Base-by-base conservation (phyloP, 2,329 filamentous ascomycete species). In the Helotiales sp. region DNA sequence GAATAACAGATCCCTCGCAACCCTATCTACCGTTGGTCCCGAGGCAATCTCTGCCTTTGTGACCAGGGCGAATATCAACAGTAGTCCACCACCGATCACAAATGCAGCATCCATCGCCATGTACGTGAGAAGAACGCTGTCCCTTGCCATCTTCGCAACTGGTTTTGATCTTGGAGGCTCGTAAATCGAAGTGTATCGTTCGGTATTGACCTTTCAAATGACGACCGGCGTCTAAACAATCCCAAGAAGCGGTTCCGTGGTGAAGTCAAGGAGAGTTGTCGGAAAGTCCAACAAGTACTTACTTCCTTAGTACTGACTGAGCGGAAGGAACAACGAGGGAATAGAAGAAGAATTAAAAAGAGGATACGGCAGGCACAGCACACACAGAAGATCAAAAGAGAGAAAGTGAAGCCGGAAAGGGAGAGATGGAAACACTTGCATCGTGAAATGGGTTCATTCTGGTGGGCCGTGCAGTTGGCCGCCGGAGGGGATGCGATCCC, bases 81-180 rank as follows among this genome's bases (percentile, higher is more conserved):
- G 76, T 28, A 87, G 75, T 65, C 79, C 82, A 70, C 85, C 85
- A 20, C 82, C 81, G 63, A 76, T 77, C 40, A 85, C 79, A 74
- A 87, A 87, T 71, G 86, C 75, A 55, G 85, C 70, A 75, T 87
- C 83, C 68, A 82, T 77, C 50, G 76, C 77, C 65, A 86, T 74
- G 75, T 84, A 88, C 67, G 82, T 79, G 73, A 84, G 73, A 70
- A 87, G 81, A 50, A 87, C 78, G 69, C 82, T 85, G 79, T 85
- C 83, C 55, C 64, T 67, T 50, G 55, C 63, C 73, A 80, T 79
- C 80, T 83, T 85, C 70, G 69, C 63, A 60, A 50, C 13, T 66
- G n/a, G 34, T 55, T 57, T n/a, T 30, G 17, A 32, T 43, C 11
- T 17, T 28, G 34, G 24, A n/a, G 26, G 40, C n/a, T 67, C 37